Evolutionary conservation across 257 asterid genomes (phyloP).

Genomic region (Solanum acaule): DNA sequence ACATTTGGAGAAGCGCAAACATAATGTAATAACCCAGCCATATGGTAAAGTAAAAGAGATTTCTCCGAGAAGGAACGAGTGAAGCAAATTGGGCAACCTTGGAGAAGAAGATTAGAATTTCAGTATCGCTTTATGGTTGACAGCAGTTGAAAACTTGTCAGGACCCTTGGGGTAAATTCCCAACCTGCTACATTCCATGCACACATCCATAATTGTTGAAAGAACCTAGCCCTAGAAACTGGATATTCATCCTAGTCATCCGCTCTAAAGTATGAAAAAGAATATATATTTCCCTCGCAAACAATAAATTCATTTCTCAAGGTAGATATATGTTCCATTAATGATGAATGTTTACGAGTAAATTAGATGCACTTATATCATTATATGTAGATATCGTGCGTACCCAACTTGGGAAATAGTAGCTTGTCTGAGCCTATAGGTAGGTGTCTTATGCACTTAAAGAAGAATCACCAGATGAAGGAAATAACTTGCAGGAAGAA

Average conservation of each 20-base stretch:
- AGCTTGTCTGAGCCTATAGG: background rate
- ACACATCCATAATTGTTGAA: background rate
- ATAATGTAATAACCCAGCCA: background rate
- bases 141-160: background rate
- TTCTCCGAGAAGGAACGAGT: background rate
- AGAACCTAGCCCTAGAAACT: background rate
- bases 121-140: background rate
- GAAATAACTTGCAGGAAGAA: background rate
- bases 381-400: background rate
- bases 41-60: background rate
- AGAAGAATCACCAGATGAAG: background rate
- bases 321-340: background rate
- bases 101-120: background rate
- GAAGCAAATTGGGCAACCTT: background rate
- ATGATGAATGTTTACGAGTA: background rate
- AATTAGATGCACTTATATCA: background rate
- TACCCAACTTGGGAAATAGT: background rate
- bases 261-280: background rate
- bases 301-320: background rate
- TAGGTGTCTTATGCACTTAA: background rate
- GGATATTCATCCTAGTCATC: background rate
- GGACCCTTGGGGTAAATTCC: background rate
- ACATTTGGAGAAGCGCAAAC: background rate
- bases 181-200: background rate
- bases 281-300: background rate